phyloP scores from a whole-genome alignment of 495 filamentous ascomycete genomes.

The Tuber calosporum region DNA sequence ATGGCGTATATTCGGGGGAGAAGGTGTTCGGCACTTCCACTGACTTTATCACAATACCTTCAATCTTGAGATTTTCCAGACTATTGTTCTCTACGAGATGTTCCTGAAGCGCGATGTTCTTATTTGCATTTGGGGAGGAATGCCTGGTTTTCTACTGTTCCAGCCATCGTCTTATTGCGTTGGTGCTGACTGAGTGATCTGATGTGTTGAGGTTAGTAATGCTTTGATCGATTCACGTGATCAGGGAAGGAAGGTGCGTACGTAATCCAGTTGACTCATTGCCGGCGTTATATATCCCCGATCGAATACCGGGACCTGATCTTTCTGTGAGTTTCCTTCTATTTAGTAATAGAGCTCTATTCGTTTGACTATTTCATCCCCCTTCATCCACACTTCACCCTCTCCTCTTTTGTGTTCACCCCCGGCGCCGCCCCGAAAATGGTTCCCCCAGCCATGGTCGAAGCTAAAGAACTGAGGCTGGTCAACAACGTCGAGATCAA shows the following conservation, averaged over 20 bases:
- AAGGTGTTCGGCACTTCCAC: too few relatives aligned
- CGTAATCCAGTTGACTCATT: not conserved
- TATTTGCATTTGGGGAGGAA: not conserved
- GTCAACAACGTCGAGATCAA: slow-evolving; percentile 85
- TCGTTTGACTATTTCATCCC: not conserved
- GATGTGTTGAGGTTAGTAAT: not conserved
- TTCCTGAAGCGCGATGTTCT: not conserved
- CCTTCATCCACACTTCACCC: not conserved
- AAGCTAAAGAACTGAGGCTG: slow-evolving; percentile 62
- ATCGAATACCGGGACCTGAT: not conserved
- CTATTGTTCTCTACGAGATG: not conserved
- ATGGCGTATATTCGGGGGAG: too few relatives aligned
- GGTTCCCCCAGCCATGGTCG: slow-evolving; percentile 28
- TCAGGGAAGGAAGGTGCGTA: not conserved
- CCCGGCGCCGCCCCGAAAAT: not conserved
- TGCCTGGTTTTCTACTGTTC: not conserved
- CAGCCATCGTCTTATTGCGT: too few relatives aligned
- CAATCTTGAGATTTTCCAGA: not conserved
- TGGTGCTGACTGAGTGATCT: too few relatives aligned
- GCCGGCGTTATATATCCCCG: not conserved
- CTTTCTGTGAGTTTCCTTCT: not conserved
- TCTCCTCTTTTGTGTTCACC: not conserved
- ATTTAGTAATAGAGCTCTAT: not conserved
- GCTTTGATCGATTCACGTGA: not conserved
- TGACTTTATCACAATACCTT: too few relatives aligned